These are phyloP conservation scores for Trypanosoma rangeli DNA, from an alignment of 208 protist genomes.

Conservation along the genomic window DNA sequence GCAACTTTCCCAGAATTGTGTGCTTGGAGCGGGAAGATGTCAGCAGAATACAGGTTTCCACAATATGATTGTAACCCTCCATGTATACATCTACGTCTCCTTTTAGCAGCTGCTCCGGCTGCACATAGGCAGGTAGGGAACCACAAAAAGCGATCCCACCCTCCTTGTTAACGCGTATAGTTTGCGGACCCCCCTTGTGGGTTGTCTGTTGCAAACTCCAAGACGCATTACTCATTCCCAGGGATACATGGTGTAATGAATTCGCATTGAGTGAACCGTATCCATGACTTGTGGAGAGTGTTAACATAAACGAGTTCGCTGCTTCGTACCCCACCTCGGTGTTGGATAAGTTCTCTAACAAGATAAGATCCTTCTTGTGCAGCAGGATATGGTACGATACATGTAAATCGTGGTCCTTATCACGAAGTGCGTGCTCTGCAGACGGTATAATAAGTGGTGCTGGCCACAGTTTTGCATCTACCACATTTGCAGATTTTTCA, in stretches of 20 bases:
- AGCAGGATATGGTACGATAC: constrained; percentile 75
- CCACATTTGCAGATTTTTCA: constrained; percentile 68
- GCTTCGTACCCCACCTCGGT: constrained; percentile 44
- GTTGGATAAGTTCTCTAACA: constrained; percentile 39
- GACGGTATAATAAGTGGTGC: constrained; percentile 65
- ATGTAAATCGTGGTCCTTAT: constrained; percentile 70
- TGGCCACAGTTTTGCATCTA: constrained; percentile 83
- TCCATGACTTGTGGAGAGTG: constrained; percentile 56
- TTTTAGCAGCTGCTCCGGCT: constrained; percentile 22
- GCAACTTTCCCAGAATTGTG: constrained; percentile 58
- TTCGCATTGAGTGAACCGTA: constrained; percentile 86
- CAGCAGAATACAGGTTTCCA: constrained; percentile 63
- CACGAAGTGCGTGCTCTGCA: constrained; percentile 69
- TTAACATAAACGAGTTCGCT: constrained; percentile 51
- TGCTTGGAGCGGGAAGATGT: constrained; percentile 32
- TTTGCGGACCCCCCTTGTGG: constrained; percentile 24
- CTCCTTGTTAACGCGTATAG: constrained; percentile 7
- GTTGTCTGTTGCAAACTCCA: constrained; percentile 43
- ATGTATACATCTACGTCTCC: constrained; percentile 50
- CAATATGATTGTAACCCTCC: constrained; percentile 65
- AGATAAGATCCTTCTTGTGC: constrained; percentile 57
- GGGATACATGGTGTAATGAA: constrained; percentile 64
- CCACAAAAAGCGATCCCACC: constrained; percentile 35
- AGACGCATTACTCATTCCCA: not conserved
- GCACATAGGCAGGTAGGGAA: constrained; percentile 35